Percentiles rank a stretch among this genome's conserved stretches.
phyloP scores from a whole-genome alignment of 306 rosid species.

The Comarum palustre region DNA sequence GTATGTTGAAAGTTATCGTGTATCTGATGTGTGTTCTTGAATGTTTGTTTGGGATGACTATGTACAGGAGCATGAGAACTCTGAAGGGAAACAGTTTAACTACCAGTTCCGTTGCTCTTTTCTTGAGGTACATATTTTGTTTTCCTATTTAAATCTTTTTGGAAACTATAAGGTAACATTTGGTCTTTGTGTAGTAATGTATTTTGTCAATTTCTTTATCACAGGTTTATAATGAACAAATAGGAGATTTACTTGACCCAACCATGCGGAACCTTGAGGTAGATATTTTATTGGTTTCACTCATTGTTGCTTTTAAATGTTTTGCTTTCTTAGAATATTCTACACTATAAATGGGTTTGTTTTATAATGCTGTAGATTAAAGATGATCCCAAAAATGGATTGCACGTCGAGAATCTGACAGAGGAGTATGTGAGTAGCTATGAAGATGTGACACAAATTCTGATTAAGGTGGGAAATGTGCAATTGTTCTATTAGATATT shows the following conservation, averaged over 20 bases:
- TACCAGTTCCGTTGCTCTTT: constrained; percentile 92
- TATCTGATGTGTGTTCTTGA: constrained; percentile 4
- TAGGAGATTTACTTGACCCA: constrained; percentile 57
- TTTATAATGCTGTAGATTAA: constrained; percentile 54
- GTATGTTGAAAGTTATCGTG: not conserved
- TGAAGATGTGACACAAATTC: constrained; percentile 83
- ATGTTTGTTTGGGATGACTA: constrained; percentile 24
- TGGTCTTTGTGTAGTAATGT: constrained; percentile 17
- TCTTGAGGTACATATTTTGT: constrained; percentile 55
- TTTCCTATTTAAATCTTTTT: not conserved
- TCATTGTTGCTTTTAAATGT: constrained; percentile 5
- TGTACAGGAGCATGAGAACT: constrained; percentile 58
- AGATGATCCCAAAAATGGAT: constrained; percentile 66
- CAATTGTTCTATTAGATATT: not conserved
- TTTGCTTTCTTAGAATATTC: not conserved
- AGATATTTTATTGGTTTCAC: constrained; percentile 20
- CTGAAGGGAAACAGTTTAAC: constrained; percentile 70
- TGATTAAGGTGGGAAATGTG: constrained; percentile 60
- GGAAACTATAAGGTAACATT: not conserved
- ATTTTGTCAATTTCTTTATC: not conserved
- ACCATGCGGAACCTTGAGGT: constrained; percentile 80
- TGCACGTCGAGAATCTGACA: constrained; percentile 71
- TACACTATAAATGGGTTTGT: constrained; percentile 10
- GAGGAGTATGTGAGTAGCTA: constrained; percentile 90
- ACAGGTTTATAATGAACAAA: constrained; percentile 49